A percentile compares a stretch with the other conserved stretches of the same genome.
These are phyloP conservation scores for Penicillium capsulatum DNA, from an alignment of 2,329 filamentous ascomycete genomes.

Conservation along the genomic window DNA sequence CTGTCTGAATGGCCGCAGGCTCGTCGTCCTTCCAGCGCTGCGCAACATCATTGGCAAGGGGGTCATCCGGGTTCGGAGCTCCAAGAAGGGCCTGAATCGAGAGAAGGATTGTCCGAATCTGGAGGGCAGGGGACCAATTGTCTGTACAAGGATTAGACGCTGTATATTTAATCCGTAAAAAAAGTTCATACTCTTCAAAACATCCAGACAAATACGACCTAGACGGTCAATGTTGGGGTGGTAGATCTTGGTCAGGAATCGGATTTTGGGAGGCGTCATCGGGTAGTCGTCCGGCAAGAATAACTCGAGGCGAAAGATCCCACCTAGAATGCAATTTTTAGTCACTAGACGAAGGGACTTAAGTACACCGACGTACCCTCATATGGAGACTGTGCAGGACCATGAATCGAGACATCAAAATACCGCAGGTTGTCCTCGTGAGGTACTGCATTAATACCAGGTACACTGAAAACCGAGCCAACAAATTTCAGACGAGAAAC, in stretches of 20 bases:
- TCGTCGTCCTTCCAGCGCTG: conserved; percentile 98
- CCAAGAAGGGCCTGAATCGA: conserved; percentile 96
- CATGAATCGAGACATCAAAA: conserved; percentile 96
- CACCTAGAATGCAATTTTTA: conserved; percentile 48
- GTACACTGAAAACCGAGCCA: conserved; percentile 59
- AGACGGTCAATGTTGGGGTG: conserved; percentile 98
- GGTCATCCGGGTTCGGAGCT: conserved; percentile 95
- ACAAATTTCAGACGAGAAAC: conserved; percentile 4
- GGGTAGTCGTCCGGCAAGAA: conserved; percentile 98
- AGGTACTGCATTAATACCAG: conserved; percentile 90
- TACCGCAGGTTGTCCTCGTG: conserved; percentile 97
- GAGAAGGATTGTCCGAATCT: conserved; percentile 97
- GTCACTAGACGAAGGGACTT: conserved; percentile 2
- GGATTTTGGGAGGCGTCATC: conserved; percentile 97
- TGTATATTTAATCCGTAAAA: neutral
- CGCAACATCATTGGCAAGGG: conserved; percentile 94
- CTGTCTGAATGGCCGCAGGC: conserved; percentile 84
- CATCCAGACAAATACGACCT: conserved; percentile 93
- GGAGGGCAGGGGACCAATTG: conserved; percentile 97
- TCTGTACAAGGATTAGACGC: conserved; percentile 50
- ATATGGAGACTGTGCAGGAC: conserved; percentile 86
- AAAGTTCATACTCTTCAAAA: conserved; percentile 73
- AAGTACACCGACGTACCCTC: conserved; percentile 60
- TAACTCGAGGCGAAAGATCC: conserved; percentile 93
- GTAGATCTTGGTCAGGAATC: conserved; percentile 98